Evolutionary conservation across 495 filamentous ascomycete genomes (phyloP).

Genomic region (Annulohypoxylon maeteangense): DNA sequence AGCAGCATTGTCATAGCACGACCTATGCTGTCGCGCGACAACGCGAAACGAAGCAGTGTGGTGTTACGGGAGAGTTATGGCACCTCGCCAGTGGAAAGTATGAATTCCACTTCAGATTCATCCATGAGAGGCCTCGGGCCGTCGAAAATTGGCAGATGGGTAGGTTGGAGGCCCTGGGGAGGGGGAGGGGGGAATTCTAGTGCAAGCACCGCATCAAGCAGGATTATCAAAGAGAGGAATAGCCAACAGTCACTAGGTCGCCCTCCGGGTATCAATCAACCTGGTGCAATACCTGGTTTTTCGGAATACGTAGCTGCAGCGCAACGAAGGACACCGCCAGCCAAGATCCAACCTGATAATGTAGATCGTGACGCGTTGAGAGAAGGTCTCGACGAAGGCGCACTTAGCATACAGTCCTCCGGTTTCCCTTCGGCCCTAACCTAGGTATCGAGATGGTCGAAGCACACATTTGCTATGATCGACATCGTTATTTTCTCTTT

Average conservation of each 20-base stretch:
- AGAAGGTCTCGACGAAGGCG: constrained; percentile 52
- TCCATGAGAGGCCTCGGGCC: constrained; percentile 33
- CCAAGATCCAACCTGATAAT: constrained; percentile 54
- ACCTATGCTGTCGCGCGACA: constrained; percentile 51
- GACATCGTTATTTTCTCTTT: background rate
- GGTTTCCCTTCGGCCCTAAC: background rate
- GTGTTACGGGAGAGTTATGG: constrained; percentile 54
- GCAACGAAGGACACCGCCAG: constrained; percentile 51
- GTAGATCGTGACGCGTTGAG: constrained; percentile 56
- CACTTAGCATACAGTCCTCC: background rate
- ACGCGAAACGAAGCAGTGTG: constrained; percentile 51
- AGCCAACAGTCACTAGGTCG: constrained; percentile 41
- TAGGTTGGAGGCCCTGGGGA: constrained; percentile 61
- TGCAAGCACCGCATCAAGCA: constrained; percentile 18
- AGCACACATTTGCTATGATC: background rate
- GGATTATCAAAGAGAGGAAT: constrained; percentile 23
- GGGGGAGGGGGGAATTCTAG: constrained; percentile 35
- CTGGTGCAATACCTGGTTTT: constrained; percentile 63
- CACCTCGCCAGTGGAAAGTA: constrained; percentile 43
- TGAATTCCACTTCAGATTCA: constrained; percentile 44
- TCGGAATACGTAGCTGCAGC: constrained; percentile 53
- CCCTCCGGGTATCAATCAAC: constrained; percentile 64
- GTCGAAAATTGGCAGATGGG: constrained; percentile 52
- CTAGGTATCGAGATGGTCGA: background rate
- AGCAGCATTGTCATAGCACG: constrained; percentile 55